Evolutionary conservation across 176 grass and related monocot genomes (phyloP).

Genomic region (Aegilops longissima): DNA sequence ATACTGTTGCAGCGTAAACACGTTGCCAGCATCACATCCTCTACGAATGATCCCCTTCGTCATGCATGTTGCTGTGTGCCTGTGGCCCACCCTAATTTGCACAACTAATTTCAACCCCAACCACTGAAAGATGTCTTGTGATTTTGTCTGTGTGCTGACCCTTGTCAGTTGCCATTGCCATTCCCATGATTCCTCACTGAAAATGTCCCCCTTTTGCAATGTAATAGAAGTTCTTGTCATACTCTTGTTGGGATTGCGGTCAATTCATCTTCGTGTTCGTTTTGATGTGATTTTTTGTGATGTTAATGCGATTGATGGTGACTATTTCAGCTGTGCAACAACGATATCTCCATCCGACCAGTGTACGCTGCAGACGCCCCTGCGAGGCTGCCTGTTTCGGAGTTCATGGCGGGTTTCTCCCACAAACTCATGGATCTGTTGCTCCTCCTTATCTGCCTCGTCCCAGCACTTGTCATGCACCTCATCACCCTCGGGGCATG

Average conservation of each 20-base stretch:
- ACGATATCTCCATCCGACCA: slow-evolving; percentile 16
- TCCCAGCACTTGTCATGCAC: slow-evolving; percentile 20
- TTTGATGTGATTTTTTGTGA: neutral
- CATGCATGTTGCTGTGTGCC: too few relatives aligned
- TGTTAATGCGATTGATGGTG: neutral
- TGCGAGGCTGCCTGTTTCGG: slow-evolving; percentile 6
- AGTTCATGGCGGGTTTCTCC: slow-evolving; percentile 18
- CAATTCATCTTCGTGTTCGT: neutral
- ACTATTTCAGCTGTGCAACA: slow-evolving; percentile 25
- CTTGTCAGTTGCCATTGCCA: neutral
- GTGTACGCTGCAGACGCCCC: slow-evolving; percentile 26
- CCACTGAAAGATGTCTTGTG: neutral
- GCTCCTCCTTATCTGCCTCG: slow-evolving; percentile 13
- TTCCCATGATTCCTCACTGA: neutral
- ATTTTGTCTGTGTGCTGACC: neutral
- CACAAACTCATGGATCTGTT: slow-evolving; percentile 18
- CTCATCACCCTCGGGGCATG: slow-evolving; percentile 31
- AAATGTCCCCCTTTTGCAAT: neutral
- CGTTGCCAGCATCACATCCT: too few relatives aligned
- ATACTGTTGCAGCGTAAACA: neutral
- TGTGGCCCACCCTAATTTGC: too few relatives aligned
- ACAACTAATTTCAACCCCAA: neutral
- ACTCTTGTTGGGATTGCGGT: neutral
- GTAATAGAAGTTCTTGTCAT: neutral
- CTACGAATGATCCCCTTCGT: neutral